These are phyloP conservation scores for Annulohypoxylon stygium DNA, from an alignment of 495 filamentous ascomycete species.

Conservation along the genomic window DNA sequence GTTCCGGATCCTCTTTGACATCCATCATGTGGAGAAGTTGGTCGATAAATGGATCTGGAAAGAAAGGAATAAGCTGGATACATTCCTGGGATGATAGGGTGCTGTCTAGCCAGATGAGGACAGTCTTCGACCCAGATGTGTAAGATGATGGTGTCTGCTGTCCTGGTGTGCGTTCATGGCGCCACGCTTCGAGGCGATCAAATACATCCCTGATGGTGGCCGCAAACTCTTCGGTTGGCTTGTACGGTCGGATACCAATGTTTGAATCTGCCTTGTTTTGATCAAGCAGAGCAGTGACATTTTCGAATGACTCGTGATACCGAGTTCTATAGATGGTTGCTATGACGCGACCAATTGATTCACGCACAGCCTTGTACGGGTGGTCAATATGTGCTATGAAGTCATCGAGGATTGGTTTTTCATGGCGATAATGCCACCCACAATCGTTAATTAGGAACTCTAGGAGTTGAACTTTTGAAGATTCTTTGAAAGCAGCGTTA, in stretches of 20 bases:
- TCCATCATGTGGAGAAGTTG: slow-evolving; percentile 99
- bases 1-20: slow-evolving; percentile 96
- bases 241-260: slow-evolving; percentile 86
- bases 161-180: slow-evolving; percentile 83
- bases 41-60: slow-evolving; percentile 87
- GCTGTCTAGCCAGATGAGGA: slow-evolving; percentile 93
- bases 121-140: slow-evolving; percentile 95
- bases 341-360: slow-evolving; percentile 91
- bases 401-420: slow-evolving; percentile 88
- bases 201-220: slow-evolving; percentile 82
- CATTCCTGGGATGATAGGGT: slow-evolving; percentile 93
- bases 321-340: slow-evolving; percentile 87
- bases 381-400: slow-evolving; percentile 94
- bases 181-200: slow-evolving; percentile 85
- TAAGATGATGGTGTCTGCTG: slow-evolving; percentile 95
- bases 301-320: slow-evolving; percentile 91
- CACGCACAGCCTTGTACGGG: slow-evolving; percentile 95
- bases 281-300: slow-evolving; percentile 79
- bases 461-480: slow-evolving; percentile 92
- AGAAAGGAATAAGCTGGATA: slow-evolving; percentile 90
- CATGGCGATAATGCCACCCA: slow-evolving; percentile 96
- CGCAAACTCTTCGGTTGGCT: slow-evolving; percentile 79
- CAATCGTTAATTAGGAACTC: slow-evolving; percentile 88
- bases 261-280: slow-evolving; percentile 82
- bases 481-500: slow-evolving; percentile 99